phyloP scores from a whole-genome alignment of 2,329 filamentous ascomycete species.

The Sporothrix inflata region DNA sequence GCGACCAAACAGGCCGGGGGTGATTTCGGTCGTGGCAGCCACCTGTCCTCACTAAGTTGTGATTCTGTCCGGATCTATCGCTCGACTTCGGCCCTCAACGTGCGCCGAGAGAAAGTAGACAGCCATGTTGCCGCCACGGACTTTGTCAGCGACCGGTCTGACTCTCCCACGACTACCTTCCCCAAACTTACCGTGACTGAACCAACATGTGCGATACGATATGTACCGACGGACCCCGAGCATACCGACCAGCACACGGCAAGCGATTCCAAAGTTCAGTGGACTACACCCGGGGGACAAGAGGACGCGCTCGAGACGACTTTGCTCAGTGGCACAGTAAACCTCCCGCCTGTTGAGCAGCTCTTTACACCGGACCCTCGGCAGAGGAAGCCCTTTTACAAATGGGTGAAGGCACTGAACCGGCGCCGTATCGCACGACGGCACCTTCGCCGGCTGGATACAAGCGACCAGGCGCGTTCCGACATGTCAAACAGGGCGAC shows the following conservation, averaged over 20 bases:
- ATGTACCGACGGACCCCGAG: not conserved
- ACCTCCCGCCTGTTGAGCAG: not conserved
- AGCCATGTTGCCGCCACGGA: not conserved
- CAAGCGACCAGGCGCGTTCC: not conserved
- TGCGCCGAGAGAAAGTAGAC: not conserved
- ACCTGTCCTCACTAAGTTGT: slow-evolving; percentile 11
- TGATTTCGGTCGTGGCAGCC: not conserved
- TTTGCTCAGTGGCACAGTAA: not conserved
- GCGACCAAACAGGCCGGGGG: not conserved
- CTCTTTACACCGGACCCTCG: not conserved
- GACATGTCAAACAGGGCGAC: not conserved
- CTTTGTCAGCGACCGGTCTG: not conserved
- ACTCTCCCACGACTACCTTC: not conserved
- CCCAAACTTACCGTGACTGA: not conserved
- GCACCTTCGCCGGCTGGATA: slow-evolving; percentile 30
- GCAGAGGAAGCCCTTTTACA: slow-evolving; percentile 61
- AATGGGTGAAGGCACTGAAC: slow-evolving; percentile 73
- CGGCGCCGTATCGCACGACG: slow-evolving; percentile 55
- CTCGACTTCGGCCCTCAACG: not conserved
- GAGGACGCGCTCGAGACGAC: not conserved
- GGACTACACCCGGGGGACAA: not conserved
- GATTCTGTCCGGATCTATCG: slow-evolving; percentile 26
- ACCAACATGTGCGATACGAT: not conserved
- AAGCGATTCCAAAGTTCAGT: not conserved
- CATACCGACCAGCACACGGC: not conserved